These are phyloP conservation scores for Cladophialophora chaetospira DNA, from an alignment of 2,329 filamentous ascomycete species.

Conservation along the genomic window DNA sequence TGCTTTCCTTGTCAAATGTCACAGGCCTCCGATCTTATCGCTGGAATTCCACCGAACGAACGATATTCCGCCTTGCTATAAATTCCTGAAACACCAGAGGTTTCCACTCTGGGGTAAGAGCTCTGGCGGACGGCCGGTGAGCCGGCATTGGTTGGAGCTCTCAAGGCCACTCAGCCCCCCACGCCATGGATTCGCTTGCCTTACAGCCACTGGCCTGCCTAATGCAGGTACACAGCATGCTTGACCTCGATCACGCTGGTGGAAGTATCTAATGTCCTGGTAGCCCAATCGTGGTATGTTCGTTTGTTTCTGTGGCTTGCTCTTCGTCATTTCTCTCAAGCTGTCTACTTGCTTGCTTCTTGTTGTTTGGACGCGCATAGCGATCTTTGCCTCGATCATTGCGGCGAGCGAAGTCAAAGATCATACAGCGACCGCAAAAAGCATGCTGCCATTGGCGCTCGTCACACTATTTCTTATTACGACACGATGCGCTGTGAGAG, in stretches of 20 bases:
- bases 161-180: constrained; percentile 23
- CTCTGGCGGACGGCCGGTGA: background rate
- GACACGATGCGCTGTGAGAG: constrained; percentile 10
- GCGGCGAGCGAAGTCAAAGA: background rate
- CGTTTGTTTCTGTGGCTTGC: background rate
- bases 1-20: background rate
- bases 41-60: constrained; percentile 5
- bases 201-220: constrained; percentile 11
- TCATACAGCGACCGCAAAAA: background rate
- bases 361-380: background rate
- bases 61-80: constrained; percentile 28
- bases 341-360: background rate
- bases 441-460: constrained; percentile 2
- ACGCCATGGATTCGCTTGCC: constrained; percentile 13
- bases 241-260: background rate
- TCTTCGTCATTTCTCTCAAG: background rate
- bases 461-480: constrained; percentile 2
- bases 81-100: constrained; percentile 28
- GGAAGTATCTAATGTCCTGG: constrained; percentile 5
- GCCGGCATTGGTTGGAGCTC: constrained; percentile 5
- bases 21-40: background rate
- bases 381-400: background rate
- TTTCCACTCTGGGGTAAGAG: constrained; percentile 7
- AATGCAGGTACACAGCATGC: constrained; percentile 14
- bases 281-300: constrained; percentile 4